A percentile compares a stretch with the other conserved stretches of the same genome.
Conservation (phyloP, 2,329 filamentous ascomycete species). For the Alternaria gansuensis region DNA sequence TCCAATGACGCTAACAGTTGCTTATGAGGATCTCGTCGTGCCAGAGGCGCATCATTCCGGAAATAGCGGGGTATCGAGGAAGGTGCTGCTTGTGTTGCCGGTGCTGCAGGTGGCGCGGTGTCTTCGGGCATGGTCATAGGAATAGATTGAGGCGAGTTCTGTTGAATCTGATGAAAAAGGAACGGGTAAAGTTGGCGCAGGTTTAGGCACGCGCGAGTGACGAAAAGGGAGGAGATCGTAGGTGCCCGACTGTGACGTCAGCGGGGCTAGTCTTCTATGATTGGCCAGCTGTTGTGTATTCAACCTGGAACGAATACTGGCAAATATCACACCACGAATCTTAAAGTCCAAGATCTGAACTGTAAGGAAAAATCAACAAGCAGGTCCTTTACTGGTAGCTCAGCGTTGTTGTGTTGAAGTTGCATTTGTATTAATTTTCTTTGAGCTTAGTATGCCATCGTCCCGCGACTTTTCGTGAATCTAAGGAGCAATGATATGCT, state of each 20-base stretch:
- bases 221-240: slow-evolving; percentile 15
- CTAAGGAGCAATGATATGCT: not conserved
- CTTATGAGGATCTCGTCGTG: slow-evolving; percentile 58
- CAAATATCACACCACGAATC: not conserved
- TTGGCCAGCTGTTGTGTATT: not conserved
- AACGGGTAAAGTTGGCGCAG: slow-evolving; percentile 14
- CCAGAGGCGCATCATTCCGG: slow-evolving; percentile 51
- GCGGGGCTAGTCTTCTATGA: slow-evolving; percentile 18
- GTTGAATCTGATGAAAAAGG: slow-evolving; percentile 2
- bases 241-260: slow-evolving; percentile 29
- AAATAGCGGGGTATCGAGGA: slow-evolving; percentile 54
- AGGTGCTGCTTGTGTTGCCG: slow-evolving; percentile 31
- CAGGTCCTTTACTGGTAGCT: not conserved
- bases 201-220: slow-evolving; percentile 14
- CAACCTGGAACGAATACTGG: not conserved
- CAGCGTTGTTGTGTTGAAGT: not conserved
- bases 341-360: not conserved
- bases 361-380: not conserved
- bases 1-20: slow-evolving; percentile 61
- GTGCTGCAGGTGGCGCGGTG: slow-evolving; percentile 24
- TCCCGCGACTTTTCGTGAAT: not conserved
- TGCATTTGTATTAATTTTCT: not conserved
- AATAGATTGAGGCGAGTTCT: slow-evolving; percentile 5
- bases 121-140: slow-evolving; percentile 41
- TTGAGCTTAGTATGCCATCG: not conserved